Percentiles rank a stretch among this genome's conserved stretches.
These are phyloP conservation scores for Mallotus nudiflorus DNA, from an alignment of 345 rosid species.

Conservation along the genomic window DNA sequence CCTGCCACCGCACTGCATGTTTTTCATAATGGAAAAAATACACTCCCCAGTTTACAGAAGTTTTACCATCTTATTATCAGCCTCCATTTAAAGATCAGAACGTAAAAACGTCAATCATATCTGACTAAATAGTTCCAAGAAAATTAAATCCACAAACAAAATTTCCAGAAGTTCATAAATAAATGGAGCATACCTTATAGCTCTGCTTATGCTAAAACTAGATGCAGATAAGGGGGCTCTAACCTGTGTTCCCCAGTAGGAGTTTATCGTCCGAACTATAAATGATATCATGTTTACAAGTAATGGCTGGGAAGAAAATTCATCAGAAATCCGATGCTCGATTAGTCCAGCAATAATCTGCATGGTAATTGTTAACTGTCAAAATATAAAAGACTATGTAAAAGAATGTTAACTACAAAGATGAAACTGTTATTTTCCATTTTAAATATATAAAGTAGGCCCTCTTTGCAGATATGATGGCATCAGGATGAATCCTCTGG, in stretches of 20 bases:
- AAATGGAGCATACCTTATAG: neutral
- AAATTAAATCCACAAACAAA: neutral
- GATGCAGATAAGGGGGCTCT: constrained; percentile 18
- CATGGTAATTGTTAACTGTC: constrained; percentile 23
- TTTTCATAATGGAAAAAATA: neutral
- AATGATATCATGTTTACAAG: constrained; percentile 85
- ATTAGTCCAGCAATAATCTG: constrained; percentile 91
- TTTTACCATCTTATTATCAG: constrained; percentile 3
- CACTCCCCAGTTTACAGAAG: neutral
- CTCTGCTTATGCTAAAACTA: neutral
- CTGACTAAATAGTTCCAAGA: neutral
- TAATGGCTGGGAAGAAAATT: constrained; percentile 67
- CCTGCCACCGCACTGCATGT: neutral
- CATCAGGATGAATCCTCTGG: neutral
- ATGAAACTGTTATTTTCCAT: neutral
- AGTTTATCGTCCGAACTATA: constrained; percentile 74
- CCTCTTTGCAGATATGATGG: neutral
- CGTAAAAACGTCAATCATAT: neutral
- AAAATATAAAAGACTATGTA: constrained; percentile 4
- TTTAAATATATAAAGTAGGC: neutral
- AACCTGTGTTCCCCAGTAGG: constrained; percentile 98
- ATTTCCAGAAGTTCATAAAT: neutral
- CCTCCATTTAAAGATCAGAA: constrained; percentile 1
- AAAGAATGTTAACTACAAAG: neutral
- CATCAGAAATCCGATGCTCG: constrained; percentile 84